Conservation (phyloP, 768 basidiomycete species). For the Hortiboletus campestris region DNA sequence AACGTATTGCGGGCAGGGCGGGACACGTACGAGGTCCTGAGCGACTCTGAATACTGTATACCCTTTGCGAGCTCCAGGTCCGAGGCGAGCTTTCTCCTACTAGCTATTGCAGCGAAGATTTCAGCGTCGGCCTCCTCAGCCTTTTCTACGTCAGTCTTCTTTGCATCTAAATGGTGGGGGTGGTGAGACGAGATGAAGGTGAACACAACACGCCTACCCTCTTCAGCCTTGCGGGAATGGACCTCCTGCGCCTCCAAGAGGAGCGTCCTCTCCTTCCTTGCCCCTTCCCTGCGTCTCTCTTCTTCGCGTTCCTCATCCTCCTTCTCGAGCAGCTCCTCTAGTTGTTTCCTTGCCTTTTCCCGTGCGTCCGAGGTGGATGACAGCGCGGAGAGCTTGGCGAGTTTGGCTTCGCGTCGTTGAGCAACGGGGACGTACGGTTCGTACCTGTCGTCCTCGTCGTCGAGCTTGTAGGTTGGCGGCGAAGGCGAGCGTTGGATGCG, state of each 20-base stretch:
- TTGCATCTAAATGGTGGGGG: conserved; percentile 54
- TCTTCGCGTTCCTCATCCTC: conserved; percentile 80
- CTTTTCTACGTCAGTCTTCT: conserved; percentile 85
- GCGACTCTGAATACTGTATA: conserved; percentile 82
- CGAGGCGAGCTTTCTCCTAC: conserved; percentile 86
- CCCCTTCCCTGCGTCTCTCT: conserved; percentile 68
- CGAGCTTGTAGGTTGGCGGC: conserved; percentile 55
- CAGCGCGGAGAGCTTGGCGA: conserved; percentile 69
- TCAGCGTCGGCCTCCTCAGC: conserved; percentile 87
- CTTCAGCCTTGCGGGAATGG: conserved; percentile 74
- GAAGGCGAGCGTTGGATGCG: conserved; percentile 57
- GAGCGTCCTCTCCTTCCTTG: conserved; percentile 81
- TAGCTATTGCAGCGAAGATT: conserved; percentile 88
- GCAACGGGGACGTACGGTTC: conserved; percentile 87
- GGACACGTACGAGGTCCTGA: conserved; percentile 71
- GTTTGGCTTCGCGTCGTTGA: conserved; percentile 76
- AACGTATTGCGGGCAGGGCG: neutral
- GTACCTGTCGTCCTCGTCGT: conserved; percentile 63
- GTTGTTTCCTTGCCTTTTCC: conserved; percentile 42
- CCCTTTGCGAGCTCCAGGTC: conserved; percentile 93
- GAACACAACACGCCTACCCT: conserved; percentile 50
- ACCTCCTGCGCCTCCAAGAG: conserved; percentile 95
- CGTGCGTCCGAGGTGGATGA: conserved; percentile 52
- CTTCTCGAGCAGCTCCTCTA: conserved; percentile 59
- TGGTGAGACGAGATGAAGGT: conserved; percentile 16